phyloP scores from a whole-genome alignment of 2,329 filamentous ascomycete species.

The Cladosporium sp. region DNA sequence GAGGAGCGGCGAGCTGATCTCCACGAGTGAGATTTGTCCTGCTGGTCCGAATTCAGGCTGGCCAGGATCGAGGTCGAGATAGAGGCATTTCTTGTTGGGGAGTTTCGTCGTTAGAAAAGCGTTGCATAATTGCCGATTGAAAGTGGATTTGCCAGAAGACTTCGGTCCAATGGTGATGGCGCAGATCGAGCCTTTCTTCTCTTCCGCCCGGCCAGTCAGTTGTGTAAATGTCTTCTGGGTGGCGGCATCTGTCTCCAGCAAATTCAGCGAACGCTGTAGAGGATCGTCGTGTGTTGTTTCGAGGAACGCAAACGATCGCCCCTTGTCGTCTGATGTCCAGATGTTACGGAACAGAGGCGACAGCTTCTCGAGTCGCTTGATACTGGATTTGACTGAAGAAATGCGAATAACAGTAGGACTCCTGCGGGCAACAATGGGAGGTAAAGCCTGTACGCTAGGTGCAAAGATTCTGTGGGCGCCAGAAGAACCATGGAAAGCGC shows the following conservation, averaged over 20 bases:
- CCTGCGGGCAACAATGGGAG: constrained; percentile 50
- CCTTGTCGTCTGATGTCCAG: constrained; percentile 49
- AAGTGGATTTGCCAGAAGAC: constrained; percentile 70
- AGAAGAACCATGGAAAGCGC: constrained; percentile 46
- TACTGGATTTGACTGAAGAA: constrained; percentile 42
- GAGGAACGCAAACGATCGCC: constrained; percentile 30
- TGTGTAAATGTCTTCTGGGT: constrained; percentile 34
- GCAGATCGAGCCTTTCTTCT: constrained; percentile 19
- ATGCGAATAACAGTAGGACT: constrained; percentile 51
- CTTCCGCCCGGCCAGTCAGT: constrained; percentile 36
- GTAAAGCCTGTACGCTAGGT: constrained; percentile 63
- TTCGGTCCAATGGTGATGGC: constrained; percentile 64
- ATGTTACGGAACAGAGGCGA: constrained; percentile 62
- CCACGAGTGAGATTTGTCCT: constrained; percentile 62
- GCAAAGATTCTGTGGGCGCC: constrained; percentile 53
- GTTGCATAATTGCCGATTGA: constrained; percentile 61
- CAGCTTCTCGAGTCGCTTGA: constrained; percentile 52
- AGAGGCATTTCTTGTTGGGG: constrained; percentile 31
- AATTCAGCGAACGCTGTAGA: constrained; percentile 21
- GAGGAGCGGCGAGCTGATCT: constrained; percentile 56
- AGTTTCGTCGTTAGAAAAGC: constrained; percentile 51
- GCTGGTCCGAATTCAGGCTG: constrained; percentile 69
- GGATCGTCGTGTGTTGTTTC: constrained; percentile 22
- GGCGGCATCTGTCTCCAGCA: constrained; percentile 24
- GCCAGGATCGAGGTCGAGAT: constrained; percentile 72